phyloP scores from a whole-genome alignment of 177 flowering plant species.

The Tripterygium wilfordii region DNA sequence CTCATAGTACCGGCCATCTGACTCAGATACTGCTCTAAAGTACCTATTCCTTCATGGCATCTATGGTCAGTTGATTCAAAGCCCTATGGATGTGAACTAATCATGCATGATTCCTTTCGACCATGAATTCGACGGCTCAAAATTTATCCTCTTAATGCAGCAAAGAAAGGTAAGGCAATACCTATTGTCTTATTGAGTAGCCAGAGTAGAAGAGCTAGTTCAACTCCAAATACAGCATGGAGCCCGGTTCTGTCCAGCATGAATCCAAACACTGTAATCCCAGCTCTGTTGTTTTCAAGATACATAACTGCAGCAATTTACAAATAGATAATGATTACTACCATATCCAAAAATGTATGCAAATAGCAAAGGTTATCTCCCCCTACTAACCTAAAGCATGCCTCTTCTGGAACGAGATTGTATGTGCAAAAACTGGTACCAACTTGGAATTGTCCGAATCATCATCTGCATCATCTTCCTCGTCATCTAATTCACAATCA shows the following conservation, averaged over 20 bases:
- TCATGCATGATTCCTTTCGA: background rate
- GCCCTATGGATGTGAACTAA: background rate
- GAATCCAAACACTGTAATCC: slow-evolving; percentile 78
- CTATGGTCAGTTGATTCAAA: too few species aligned
- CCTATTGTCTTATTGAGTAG: slow-evolving; percentile 77
- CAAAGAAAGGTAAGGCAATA: slow-evolving; percentile 21
- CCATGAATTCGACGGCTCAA: background rate
- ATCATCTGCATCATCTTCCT: slow-evolving; percentile 39
- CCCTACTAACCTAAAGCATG: slow-evolving; percentile 67
- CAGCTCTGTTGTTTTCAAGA: slow-evolving; percentile 77
- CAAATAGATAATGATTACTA: background rate
- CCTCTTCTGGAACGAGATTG: slow-evolving; percentile 75
- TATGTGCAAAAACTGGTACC: slow-evolving; percentile 39
- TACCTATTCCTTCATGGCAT: too few species aligned
- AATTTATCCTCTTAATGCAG: background rate
- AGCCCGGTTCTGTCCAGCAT: slow-evolving; percentile 68
- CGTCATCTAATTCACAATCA: slow-evolving; percentile 35
- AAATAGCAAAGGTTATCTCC: background rate
- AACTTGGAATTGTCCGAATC: slow-evolving; percentile 44
- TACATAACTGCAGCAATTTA: slow-evolving; percentile 56
- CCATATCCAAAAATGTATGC: background rate
- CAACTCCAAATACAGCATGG: slow-evolving; percentile 64
- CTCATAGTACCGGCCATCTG: too few species aligned
- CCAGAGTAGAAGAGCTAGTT: slow-evolving; percentile 75
- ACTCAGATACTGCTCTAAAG: too few species aligned